Evolutionary conservation across 2,329 filamentous ascomycete species (phyloP).

Genomic region (Calonectria montana): DNA sequence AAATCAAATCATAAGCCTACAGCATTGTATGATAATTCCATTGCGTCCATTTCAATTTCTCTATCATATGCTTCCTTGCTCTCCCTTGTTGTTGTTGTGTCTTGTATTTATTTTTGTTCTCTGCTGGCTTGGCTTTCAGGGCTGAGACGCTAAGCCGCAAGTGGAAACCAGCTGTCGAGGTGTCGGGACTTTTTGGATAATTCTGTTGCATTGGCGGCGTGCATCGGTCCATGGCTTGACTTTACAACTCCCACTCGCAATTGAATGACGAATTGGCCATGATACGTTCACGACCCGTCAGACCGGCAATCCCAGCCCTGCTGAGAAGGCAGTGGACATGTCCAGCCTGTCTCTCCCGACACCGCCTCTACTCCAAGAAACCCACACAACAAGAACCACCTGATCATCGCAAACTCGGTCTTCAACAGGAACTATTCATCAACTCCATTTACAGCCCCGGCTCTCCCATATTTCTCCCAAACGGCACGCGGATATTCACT

Average conservation of each 20-base stretch:
- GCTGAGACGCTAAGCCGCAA: slow-evolving; percentile 37
- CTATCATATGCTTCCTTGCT: not conserved
- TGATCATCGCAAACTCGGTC: slow-evolving; percentile 70
- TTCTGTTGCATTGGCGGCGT: slow-evolving; percentile 23
- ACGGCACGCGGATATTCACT: slow-evolving; percentile 86
- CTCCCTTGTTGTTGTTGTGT: not conserved
- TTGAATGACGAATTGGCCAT: slow-evolving; percentile 38
- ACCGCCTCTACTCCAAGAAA: slow-evolving; percentile 47
- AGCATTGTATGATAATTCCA: not conserved
- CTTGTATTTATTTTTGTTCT: not conserved
- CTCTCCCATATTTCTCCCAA: slow-evolving; percentile 85
- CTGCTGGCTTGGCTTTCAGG: slow-evolving; percentile 2
- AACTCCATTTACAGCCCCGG: slow-evolving; percentile 85
- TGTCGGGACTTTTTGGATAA: slow-evolving; percentile 6
- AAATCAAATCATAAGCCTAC: not conserved
- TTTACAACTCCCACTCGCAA: slow-evolving; percentile 20
- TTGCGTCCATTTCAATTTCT: not conserved
- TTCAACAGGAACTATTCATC: slow-evolving; percentile 81
- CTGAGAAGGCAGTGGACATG: slow-evolving; percentile 46
- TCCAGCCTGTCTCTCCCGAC: slow-evolving; percentile 43
- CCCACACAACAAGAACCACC: slow-evolving; percentile 49
- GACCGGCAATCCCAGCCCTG: slow-evolving; percentile 31
- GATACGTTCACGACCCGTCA: slow-evolving; percentile 44
- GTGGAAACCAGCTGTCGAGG: slow-evolving; percentile 36
- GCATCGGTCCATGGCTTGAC: slow-evolving; percentile 3